Evolutionary conservation across 2,329 filamentous ascomycete species (phyloP), one percentile per base, ranked within the genome.

Genomic region (Ceratocystis eucalypticola): DNA sequence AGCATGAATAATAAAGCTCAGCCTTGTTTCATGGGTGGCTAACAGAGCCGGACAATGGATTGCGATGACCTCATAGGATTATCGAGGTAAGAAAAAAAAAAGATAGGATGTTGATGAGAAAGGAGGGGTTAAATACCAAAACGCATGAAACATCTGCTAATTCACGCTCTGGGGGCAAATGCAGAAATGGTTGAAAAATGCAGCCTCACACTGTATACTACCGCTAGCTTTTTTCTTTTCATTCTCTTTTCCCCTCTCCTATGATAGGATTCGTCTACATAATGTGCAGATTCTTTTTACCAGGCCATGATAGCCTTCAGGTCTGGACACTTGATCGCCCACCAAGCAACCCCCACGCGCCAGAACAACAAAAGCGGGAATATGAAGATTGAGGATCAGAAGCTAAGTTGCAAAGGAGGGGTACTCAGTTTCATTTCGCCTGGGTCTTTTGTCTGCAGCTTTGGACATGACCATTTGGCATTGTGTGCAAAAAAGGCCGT

Each of bases 1-100:
- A 59, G 55, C 55, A 59, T 59, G 55, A 59, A 37, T 17, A 59
- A 37, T 10, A 22, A 10, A 37, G 37, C 55, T 59, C 55, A 59
- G 55, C 55, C 55, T 37, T 59, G 55, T 59, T 59, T 59, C 55
- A 59, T 33, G 20, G n/a, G 28, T 59, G 5, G 30, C 15, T 8
- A 59, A n/a, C 55, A 33, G 33, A 20, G 33, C 15, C 25, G 6
- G 53, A 57, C 53, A 22, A 17, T 57, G 25, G 20, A n/a, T 17
- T 8, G 20, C 20, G 30, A 59, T 59, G 55, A 59, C 55, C 55
- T 59, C 55, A 59, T 59, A 17, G 55, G 55, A 59, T 17, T 20
- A n/a, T 10, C n/a, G 15, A 17, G 25, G 17, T 7, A 59, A 37
- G 12, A 57, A 55, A 55, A 25, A 55, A 55, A 22, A 57, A 59